Conservation (phyloP, 768 basidiomycete species). For the Trametopsis cervina region DNA sequence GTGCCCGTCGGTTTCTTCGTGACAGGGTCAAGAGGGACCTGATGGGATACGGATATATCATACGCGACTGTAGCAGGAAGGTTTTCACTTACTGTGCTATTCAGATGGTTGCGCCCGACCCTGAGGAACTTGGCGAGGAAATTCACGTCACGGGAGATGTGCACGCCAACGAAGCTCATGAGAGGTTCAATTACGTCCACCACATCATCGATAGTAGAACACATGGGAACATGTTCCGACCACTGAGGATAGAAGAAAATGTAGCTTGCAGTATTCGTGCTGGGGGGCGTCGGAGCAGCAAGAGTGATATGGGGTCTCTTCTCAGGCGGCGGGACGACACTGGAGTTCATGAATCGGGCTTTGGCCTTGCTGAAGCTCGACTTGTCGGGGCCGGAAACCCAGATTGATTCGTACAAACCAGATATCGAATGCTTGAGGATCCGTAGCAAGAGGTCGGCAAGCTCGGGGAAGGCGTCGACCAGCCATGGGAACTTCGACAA, state of each 20-base stretch:
- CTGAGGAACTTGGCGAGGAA: slow-evolving; percentile 78
- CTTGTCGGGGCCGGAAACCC: slow-evolving; percentile 48
- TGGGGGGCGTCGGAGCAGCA: slow-evolving; percentile 74
- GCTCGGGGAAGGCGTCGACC: slow-evolving; percentile 69
- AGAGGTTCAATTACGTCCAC: slow-evolving; percentile 72
- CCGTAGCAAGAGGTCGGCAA: slow-evolving; percentile 84
- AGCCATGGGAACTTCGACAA: slow-evolving; percentile 83
- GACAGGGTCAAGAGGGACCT: slow-evolving; percentile 48
- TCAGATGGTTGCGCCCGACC: slow-evolving; percentile 62
- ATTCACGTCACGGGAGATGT: slow-evolving; percentile 70
- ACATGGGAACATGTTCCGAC: slow-evolving; percentile 62
- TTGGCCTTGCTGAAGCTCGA: slow-evolving; percentile 58
- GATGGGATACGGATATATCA: neutral
- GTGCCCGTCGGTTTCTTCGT: slow-evolving; percentile 54
- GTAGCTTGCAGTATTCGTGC: slow-evolving; percentile 68
- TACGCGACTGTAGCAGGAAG: neutral
- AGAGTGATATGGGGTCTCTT: slow-evolving; percentile 67
- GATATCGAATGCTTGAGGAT: slow-evolving; percentile 62
- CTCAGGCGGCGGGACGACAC: slow-evolving; percentile 42
- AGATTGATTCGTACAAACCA: slow-evolving; percentile 49
- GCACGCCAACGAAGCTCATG: slow-evolving; percentile 72
- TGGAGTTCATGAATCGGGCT: slow-evolving; percentile 53
- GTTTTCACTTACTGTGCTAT: slow-evolving; percentile 46
- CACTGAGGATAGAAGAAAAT: slow-evolving; percentile 91
- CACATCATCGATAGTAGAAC: slow-evolving; percentile 60